These are phyloP conservation scores for Aspergillus fijiensis DNA, from an alignment of 2,329 filamentous ascomycete genomes.

Conservation along the genomic window DNA sequence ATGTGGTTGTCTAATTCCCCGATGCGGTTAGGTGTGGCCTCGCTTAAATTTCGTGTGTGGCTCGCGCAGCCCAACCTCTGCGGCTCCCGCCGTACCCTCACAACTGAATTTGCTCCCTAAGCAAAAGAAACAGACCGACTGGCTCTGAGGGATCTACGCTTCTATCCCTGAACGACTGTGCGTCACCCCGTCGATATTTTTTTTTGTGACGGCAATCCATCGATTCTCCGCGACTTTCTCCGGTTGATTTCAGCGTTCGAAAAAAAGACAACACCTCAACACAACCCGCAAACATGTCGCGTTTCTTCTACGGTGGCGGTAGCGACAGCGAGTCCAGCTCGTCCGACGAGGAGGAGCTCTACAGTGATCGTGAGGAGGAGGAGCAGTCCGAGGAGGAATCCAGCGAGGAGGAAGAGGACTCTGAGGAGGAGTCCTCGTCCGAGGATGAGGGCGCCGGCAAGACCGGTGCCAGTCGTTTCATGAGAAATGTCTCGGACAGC, in stretches of 20 bases:
- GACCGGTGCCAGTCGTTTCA: slow-evolving; percentile 77
- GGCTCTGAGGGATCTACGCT: slow-evolving; percentile 6
- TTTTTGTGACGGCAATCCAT: slow-evolving; percentile 27
- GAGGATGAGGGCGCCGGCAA: slow-evolving; percentile 57
- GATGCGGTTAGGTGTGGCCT: slow-evolving; percentile 39
- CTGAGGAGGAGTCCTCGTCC: slow-evolving; percentile 53
- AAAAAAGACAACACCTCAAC: neutral
- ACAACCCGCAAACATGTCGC: slow-evolving; percentile 69
- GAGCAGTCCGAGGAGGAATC: slow-evolving; percentile 57
- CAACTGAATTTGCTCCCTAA: slow-evolving; percentile 26
- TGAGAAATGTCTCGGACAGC: slow-evolving; percentile 73
- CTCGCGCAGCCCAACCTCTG: slow-evolving; percentile 30
- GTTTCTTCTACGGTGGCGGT: slow-evolving; percentile 94
- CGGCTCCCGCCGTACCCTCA: slow-evolving; percentile 26
- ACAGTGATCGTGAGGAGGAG: slow-evolving; percentile 72
- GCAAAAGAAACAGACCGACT: slow-evolving; percentile 14
- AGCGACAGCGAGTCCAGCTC: slow-evolving; percentile 95
- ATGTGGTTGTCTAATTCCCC: slow-evolving; percentile 22
- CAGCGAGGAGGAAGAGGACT: slow-evolving; percentile 56
- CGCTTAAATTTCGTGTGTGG: slow-evolving; percentile 49
- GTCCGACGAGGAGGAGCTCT: slow-evolving; percentile 90
- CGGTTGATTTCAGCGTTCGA: slow-evolving; percentile 16
- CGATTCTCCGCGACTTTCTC: slow-evolving; percentile 20
- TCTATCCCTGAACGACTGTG: neutral
- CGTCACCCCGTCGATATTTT: slow-evolving; percentile 13